Base-by-base conservation (phyloP, 169 alveolate species). In the Cryptosporidium viatorum region DNA sequence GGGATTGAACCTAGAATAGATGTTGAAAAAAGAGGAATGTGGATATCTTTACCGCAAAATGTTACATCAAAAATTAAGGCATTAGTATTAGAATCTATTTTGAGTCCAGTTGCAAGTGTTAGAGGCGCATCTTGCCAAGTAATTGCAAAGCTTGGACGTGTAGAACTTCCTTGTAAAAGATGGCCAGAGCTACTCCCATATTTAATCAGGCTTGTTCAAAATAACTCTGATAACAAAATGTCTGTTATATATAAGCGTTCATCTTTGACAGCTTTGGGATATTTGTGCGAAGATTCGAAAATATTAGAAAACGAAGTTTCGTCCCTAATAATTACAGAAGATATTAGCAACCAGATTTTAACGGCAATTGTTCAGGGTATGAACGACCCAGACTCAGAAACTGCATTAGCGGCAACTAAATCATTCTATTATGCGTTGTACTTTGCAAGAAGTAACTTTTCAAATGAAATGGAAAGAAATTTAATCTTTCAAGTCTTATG, bases 111-210 rank as follows among this genome's bases (percentile, higher is more conserved):
- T 29, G 67, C 96, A 93, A 89, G 89, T 93, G 70, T 92, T 86
- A 74, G 93, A 93, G 70, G 92, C 86, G 84, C 97, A 4, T 92
- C 97, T 41, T 95, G 97, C 84, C 93, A 94, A 74, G 97, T 95
- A 12, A 94, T 95, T 62, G 93, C 97, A 21, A 84, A 94, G 16
- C 94, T 95, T 26, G 96, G 97, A 3, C 94, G 94, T 60, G 91
- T 95, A 8, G 97, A 95, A 84, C 84, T 95, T 50, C 92, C 95
- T 4, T 93, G 94, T 65, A 86, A 95, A 69, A 91, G 95, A 65
- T 95, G 97, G 91, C 97, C 97, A 29, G 97, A 95, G 71, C 93
- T 95, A 39, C 93, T 95, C 69, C 95, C 91, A 69, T 91, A 91
- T 55, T 69, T 93, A 58, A 92, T 93, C 26, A 86, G 93, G 70